Evolutionary conservation across 805 yeast genomes (phyloP).

Genomic region (Brettanomyces bruxellensis): DNA sequence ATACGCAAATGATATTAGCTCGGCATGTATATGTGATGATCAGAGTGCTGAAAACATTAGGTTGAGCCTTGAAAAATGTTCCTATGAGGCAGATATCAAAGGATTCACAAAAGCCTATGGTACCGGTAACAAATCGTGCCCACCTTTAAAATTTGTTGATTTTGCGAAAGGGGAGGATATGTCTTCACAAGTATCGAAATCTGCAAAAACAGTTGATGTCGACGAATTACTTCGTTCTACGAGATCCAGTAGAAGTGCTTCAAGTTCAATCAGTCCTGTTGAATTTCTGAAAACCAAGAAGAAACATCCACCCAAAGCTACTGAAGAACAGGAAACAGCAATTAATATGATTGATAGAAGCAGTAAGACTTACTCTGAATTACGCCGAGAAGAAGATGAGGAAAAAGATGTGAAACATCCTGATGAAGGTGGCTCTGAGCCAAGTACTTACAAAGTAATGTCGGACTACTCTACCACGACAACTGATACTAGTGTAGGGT

Average conservation of each 20-base stretch:
- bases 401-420: neutral
- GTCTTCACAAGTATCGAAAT: neutral
- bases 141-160: constrained; percentile 58
- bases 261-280: neutral
- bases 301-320: constrained; percentile 21
- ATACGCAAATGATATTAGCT: constrained; percentile 63
- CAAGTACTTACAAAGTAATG: constrained; percentile 19
- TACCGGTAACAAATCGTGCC: constrained; percentile 55
- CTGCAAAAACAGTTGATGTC: constrained; percentile 2
- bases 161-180: constrained; percentile 28
- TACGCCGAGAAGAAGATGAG: constrained; percentile 17
- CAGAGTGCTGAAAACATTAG: constrained; percentile 67
- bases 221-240: constrained; percentile 10
- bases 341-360: constrained; percentile 20
- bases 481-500: constrained; percentile 17
- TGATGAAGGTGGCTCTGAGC: constrained; percentile 14
- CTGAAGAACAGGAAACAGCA: constrained; percentile 18
- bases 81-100: constrained; percentile 48
- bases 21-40: constrained; percentile 72
- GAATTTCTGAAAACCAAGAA: constrained; percentile 6
- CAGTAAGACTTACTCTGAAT: constrained; percentile 21
- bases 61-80: constrained; percentile 57
- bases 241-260: neutral
- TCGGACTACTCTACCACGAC: constrained; percentile 25
- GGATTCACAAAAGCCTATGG: constrained; percentile 44